Evolutionary conservation across 139 green algal genomes (phyloP), one percentile per base, ranked within the genome.

Genomic region (Limnomonas spitsbergensis): DNA sequence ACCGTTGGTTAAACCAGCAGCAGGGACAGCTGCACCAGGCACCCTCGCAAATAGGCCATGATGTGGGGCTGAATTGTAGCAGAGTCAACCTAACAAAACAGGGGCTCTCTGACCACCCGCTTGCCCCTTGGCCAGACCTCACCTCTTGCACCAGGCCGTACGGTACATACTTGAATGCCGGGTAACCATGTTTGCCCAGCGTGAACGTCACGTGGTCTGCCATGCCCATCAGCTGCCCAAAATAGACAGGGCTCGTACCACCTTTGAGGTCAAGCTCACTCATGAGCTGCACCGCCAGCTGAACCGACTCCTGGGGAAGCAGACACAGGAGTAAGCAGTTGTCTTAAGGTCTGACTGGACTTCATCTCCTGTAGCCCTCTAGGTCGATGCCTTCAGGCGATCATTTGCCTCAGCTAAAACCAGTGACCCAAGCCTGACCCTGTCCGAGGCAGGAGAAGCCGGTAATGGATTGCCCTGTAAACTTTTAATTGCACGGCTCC

Each of bases 161-260:
- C 0, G 92, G 89, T 24, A 93, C 82, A 73, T 94, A 95, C 83
- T 95, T 97, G 86, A 90, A 94, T n/a, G 73, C 73, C 0, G 40
- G 47, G 74, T 75, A 75, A 37, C 74, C 80, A 32, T 52, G 27
- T 2, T 66, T 37, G 1, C 80, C 80, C 39, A 85, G 53, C 38
- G 80, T 81, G 54, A 81, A 79, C 20, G 88, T 94, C 29, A 97
- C 85, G 83, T 93, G 88, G 87, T 98, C 94, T 1, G 83, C 79
- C 94, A 98, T 98, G 75, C 94, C 94, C 83, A 96, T 85, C 75
- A 98, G 88, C 73, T 84, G 93, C 0, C 91, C 94, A 83, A 98
- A 97, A 83, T 88, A 94, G 24, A 98, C 90, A 14, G 83, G 83
- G 4, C 68, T 69, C 34, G 66, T 53, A 2, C 24, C 40, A 2